Evolutionary conservation across 495 filamentous ascomycete genomes (phyloP), one percentile per base, ranked within the genome.

Genomic region (Cryomyces minteri): DNA sequence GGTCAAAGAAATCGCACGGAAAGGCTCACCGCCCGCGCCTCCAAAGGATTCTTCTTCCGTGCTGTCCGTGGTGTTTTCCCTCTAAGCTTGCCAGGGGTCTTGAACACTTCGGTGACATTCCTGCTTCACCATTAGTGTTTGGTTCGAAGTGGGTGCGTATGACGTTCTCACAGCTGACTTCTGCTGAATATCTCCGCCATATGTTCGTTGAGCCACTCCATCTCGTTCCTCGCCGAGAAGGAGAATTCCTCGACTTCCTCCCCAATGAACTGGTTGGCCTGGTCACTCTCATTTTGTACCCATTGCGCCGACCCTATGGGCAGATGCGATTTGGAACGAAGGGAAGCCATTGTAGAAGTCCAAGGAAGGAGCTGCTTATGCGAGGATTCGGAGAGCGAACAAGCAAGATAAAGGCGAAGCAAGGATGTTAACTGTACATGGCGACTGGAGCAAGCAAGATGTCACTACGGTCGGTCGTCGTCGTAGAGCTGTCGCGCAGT

Each of bases 51-150:
- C 29, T 65, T 69, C 61, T 90, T 93, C 40, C 84, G 72, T 10
- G 68, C 67, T 2, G 87, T 94, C 40, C 85, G 73, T 34, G 90
- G 88, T 5, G 90, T 95, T 66, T 92, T 95, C 46, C 88, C 90
- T 50, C 86, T 76, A 64, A 94, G 64, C 52, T 92, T 95, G 25
- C 87, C 88, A 2, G 90, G 90, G 4, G 90, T 96, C 55, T 98
- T 98, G 65, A 96, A 94, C 2, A 88, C 73, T 50, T 96, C 92
- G 31, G 84, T 71, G 44, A 96, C 78, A 59, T 87, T 88, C 41
- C 83, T 88, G 53, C 32, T 46, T 41, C 41, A 40, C 3, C 44
- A 55, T 76, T 54, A 76, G 69, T 48, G 51, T 41, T 47, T 14
- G 39, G 8, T 32, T 14, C 11, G 6, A 40, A 4, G 39, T 33